Evolutionary conservation across 352 stramenopile species (phyloP).

Genomic region (Pythium monospermum): DNA sequence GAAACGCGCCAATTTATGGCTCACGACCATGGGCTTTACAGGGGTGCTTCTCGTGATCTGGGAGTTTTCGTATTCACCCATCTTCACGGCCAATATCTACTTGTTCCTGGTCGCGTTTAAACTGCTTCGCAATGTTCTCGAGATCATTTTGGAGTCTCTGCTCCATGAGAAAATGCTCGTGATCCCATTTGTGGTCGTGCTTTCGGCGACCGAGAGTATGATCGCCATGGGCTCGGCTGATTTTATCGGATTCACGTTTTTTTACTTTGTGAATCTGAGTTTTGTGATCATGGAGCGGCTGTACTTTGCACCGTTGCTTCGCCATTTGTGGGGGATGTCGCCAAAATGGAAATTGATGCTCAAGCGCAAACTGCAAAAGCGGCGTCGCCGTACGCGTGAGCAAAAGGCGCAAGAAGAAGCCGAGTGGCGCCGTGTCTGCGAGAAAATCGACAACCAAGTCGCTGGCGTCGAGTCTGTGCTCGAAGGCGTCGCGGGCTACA

Average conservation of each 20-base stretch:
- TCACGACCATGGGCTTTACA: conserved; percentile 81
- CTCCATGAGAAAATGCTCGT: conserved; percentile 91
- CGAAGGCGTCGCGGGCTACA: conserved; percentile 88
- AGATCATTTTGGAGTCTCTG: conserved; percentile 79
- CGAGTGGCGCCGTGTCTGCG: conserved; percentile 91
- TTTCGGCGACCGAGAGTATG: conserved; percentile 89
- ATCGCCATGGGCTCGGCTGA: conserved; percentile 94
- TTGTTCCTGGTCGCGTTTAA: conserved; percentile 90
- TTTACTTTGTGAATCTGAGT: conserved; percentile 92
- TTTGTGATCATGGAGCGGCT: conserved; percentile 92
- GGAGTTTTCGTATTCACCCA: conserved; percentile 95
- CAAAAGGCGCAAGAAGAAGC: conserved; percentile 91
- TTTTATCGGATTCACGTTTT: conserved; percentile 94
- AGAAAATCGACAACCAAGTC: conserved; percentile 91
- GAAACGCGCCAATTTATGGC: conserved; percentile 91
- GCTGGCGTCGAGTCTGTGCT: conserved; percentile 94
- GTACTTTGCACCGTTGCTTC: conserved; percentile 90
- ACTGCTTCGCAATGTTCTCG: conserved; percentile 73
- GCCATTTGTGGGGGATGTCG: conserved; percentile 73
- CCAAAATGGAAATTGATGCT: conserved; percentile 91
- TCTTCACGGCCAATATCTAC: conserved; percentile 92
- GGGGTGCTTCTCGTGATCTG: conserved; percentile 89
- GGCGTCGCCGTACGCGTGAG: conserved; percentile 78
- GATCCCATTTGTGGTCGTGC: conserved; percentile 85
- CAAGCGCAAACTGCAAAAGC: conserved; percentile 64